A percentile compares a stretch with the other conserved stretches of the same genome.
Evolutionary conservation across 805 yeast species (phyloP).

Genomic region (Candida nonsorbophila): DNA sequence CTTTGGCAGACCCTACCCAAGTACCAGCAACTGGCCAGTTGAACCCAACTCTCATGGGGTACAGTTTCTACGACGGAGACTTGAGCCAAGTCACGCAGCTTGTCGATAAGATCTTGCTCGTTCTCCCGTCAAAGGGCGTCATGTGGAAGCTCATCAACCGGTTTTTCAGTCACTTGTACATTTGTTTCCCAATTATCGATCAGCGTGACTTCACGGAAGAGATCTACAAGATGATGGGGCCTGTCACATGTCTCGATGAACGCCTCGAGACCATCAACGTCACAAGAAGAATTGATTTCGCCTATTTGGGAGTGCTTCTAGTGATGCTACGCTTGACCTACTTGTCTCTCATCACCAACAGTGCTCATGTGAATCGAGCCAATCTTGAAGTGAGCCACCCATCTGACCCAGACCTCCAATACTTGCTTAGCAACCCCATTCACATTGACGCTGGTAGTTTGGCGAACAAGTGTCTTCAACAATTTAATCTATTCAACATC

Average conservation of each 20-base stretch:
- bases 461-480: conserved; percentile 31
- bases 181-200: conserved; percentile 61
- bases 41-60: conserved; percentile 18
- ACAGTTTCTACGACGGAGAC: conserved; percentile 25
- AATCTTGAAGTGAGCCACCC: conserved; percentile 17
- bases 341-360: conserved; percentile 27
- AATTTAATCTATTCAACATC: conserved; percentile 24
- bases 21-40: neutral
- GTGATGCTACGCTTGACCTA: conserved; percentile 28
- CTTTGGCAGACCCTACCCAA: conserved; percentile 1
- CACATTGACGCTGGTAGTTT: conserved; percentile 19
- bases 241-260: conserved; percentile 15
- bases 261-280: conserved; percentile 15
- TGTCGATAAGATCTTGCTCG: conserved; percentile 32
- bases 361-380: conserved; percentile 17
- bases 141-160: conserved; percentile 53
- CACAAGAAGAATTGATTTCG: conserved; percentile 26
- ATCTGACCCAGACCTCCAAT: conserved; percentile 16
- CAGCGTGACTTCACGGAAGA: conserved; percentile 44
- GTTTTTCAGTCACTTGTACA: conserved; percentile 54
- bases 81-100: conserved; percentile 29
- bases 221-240: conserved; percentile 43
- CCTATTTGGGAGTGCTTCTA: conserved; percentile 26
- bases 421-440: conserved; percentile 22
- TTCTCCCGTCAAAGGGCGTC: conserved; percentile 49